Base-by-base conservation (phyloP, 805 yeast genomes). In the Blastobotrys terrestris region DNA sequence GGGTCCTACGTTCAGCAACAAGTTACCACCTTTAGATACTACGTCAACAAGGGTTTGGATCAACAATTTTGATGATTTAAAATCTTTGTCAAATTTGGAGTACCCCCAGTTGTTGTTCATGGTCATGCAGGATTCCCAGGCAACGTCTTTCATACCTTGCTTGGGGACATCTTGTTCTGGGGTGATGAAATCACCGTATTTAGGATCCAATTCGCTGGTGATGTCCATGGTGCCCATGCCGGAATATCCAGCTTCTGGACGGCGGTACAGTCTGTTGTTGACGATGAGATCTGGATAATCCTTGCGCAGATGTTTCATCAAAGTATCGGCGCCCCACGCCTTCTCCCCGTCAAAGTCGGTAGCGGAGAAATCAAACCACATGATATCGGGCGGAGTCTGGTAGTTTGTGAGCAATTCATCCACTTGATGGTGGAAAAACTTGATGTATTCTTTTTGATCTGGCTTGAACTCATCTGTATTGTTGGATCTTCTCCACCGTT, bases 111-210 rank as follows among this genome's bases (percentile, higher is more conserved):
- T 53, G 21, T 52, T 46, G 45, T 56, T 54, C 40, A 54, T 31
- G 15, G 57, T 54, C 49, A 51, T 18, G 39, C 57, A 52, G 7
- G 57, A 49, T 39, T 56, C 59, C 59, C 57, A 54, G 22, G 35
- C 49, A 5, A 52, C 44, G 3, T 46, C 53, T 22, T 51, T 44
- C 39, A 53, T 39, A n/a, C 59, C 57, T 8, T 39, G 35, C 4
- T 50, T 48, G 2, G 59, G 59, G 3, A 56, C 57, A 31, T 21
- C 35, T 44, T 54, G 53, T 39, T 56, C 59, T 3, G 59, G 59
- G 35, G 59, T 56, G 16, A 56, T 52, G 49, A 56, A 53, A 42
- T 56, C 59, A 7, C 57, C 59, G 21, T 56, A 56, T 20, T 54
- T 43, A 2, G 45, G 46, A 39, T 56, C 57, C 31, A 56, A 40